Evolutionary conservation across 768 basidiomycete genomes (phyloP).

Genomic region (Pisolithus sp.): DNA sequence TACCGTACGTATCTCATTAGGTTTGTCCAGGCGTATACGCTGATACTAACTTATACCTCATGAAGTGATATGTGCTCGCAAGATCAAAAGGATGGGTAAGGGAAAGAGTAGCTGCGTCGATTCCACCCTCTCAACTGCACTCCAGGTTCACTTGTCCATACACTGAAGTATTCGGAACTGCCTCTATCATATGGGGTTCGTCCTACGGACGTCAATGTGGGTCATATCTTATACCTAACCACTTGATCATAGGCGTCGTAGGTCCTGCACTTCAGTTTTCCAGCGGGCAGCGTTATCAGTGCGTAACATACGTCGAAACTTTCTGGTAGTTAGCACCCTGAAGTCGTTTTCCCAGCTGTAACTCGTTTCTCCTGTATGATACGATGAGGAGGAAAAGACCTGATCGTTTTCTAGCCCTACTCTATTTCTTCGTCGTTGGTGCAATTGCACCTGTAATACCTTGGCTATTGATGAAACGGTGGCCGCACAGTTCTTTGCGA

Average conservation of each 20-base stretch:
- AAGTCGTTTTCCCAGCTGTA: constrained; percentile 12
- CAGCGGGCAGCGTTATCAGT: constrained; percentile 55
- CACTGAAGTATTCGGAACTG: constrained; percentile 72
- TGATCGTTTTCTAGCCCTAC: constrained; percentile 37
- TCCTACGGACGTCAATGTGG: neutral
- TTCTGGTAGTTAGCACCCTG: constrained; percentile 5
- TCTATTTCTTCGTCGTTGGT: constrained; percentile 77
- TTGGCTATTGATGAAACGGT: constrained; percentile 50
- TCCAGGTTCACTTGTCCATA: constrained; percentile 58
- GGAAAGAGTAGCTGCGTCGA: neutral
- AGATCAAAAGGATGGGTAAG: constrained; percentile 35
- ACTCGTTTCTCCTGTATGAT: constrained; percentile 9
- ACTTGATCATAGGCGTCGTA: constrained; percentile 54
- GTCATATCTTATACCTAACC: constrained; percentile 10
- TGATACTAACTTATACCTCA: neutral
- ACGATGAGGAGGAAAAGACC: constrained; percentile 4
- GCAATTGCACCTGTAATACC: constrained; percentile 50
- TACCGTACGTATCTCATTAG: constrained; percentile 33
- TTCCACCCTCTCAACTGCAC: neutral
- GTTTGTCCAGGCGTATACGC: neutral
- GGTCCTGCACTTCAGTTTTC: constrained; percentile 72
- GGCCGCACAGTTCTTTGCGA: constrained; percentile 54
- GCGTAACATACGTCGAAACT: constrained; percentile 13
- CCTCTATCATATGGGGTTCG: constrained; percentile 65
- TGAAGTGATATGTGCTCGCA: constrained; percentile 41